phyloP scores from a whole-genome alignment of 2,329 filamentous ascomycete species.

The Zarea fungicola region DNA sequence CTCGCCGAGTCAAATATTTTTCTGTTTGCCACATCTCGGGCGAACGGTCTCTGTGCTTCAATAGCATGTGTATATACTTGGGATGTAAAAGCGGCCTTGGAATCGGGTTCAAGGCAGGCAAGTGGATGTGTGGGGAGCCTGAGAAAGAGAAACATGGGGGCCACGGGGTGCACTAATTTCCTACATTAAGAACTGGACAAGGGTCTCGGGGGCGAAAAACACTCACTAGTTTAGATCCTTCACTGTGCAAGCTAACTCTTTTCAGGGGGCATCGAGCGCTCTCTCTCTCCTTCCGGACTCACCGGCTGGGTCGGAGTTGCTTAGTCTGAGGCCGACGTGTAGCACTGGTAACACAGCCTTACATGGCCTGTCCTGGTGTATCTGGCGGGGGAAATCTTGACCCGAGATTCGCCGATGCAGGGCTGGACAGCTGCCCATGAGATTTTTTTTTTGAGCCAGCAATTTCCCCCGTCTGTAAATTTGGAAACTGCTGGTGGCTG shows the following conservation, averaged over 20 bases:
- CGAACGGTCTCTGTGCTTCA: background rate
- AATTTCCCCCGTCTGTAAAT: background rate
- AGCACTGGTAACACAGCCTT: no score
- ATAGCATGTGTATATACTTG: background rate
- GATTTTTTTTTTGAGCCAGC: background rate
- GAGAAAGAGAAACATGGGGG: background rate
- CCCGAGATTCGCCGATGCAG: no score
- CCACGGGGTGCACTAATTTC: no score
- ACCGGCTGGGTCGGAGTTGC: background rate
- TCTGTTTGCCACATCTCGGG: background rate
- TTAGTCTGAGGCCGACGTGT: background rate
- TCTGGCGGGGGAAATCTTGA: no score
- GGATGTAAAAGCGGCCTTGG: conserved; percentile 1
- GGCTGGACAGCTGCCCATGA: background rate
- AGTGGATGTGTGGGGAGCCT: background rate
- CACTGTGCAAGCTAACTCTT: no score
- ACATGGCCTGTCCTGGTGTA: no score
- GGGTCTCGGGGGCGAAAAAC: background rate
- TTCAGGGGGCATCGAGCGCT: no score
- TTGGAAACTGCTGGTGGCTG: background rate
- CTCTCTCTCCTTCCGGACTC: no score
- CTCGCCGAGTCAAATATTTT: background rate
- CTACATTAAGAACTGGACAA: no score
- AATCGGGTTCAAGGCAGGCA: background rate
- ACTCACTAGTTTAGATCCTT: background rate